A percentile compares a stretch with the other conserved stretches of the same genome.
Conservation (phyloP, 225 moss, liverwort and hornwort species). For the Lunularia cruciata region DNA sequence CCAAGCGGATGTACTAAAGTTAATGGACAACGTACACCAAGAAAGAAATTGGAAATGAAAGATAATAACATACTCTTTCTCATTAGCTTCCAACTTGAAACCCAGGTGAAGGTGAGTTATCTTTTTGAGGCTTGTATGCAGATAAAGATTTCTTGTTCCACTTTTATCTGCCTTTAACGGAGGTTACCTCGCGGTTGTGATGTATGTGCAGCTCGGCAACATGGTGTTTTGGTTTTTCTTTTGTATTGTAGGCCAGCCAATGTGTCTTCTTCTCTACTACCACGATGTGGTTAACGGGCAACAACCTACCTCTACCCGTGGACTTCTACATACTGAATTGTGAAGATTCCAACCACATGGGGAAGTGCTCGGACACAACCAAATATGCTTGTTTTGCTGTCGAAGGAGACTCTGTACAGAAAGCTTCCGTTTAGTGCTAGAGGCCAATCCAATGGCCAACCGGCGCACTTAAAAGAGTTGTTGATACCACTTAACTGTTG, state of each 20-base stretch:
- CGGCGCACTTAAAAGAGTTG: constrained; percentile 12
- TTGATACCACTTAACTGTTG: too few species aligned
- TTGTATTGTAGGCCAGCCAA: constrained; percentile 98
- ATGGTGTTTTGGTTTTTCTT: constrained; percentile 99
- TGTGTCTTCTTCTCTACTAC: constrained; percentile 96
- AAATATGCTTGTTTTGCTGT: neutral
- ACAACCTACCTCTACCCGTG: constrained; percentile 14
- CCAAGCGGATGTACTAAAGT: too few species aligned
- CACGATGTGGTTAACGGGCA: constrained; percentile 82
- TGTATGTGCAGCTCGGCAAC: constrained; percentile 77
- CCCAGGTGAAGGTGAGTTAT: too few species aligned
- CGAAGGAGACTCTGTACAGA: constrained; percentile 10
- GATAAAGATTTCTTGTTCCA: too few species aligned
- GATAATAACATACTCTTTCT: too few species aligned
- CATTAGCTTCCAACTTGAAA: too few species aligned
- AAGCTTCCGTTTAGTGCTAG: neutral
- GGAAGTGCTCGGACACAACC: neutral
- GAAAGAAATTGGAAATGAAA: too few species aligned
- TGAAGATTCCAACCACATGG: neutral
- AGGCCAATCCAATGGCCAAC: constrained; percentile 2
- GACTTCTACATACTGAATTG: constrained; percentile 7
- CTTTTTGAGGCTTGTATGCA: too few species aligned
- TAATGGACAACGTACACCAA: too few species aligned
- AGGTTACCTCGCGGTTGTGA: neutral
- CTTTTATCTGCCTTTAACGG: too few species aligned